These are phyloP conservation scores for Camellia lanceoleosa DNA, from an alignment of 148 eudicot species.

Conservation along the genomic window DNA sequence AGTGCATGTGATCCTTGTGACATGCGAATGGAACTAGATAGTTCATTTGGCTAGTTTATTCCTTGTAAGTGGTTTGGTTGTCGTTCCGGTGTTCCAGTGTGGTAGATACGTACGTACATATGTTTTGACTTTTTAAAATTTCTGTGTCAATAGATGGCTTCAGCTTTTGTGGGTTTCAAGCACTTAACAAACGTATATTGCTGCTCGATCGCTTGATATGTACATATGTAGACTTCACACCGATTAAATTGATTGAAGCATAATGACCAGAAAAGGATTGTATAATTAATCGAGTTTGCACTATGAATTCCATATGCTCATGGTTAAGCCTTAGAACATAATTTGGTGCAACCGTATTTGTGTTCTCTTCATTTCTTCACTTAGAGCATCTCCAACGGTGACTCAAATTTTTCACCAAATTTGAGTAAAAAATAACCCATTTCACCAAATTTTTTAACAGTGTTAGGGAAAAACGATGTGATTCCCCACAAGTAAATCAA, in stretches of 20 bases:
- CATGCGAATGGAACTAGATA: slow-evolving; percentile 21
- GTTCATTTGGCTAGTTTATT: background rate
- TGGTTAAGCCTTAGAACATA: background rate
- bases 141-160: background rate
- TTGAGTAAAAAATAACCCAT: too few species aligned
- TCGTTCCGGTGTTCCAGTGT: slow-evolving; percentile 8
- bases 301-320: background rate
- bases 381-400: too few species aligned
- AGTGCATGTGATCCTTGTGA: slow-evolving; percentile 10
- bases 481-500: too few species aligned
- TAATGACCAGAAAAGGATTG: background rate
- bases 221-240: background rate
- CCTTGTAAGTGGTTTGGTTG: background rate
- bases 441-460: too few species aligned
- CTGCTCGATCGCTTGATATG: background rate
- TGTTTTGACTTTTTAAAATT: background rate
- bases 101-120: slow-evolving; percentile 16
- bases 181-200: too few species aligned
- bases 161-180: background rate
- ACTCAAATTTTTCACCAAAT: too few species aligned
- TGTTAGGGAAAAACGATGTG: too few species aligned
- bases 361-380: background rate
- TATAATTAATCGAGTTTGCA: background rate
- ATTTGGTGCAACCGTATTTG: background rate
- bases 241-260: background rate